A percentile compares a stretch with the other conserved stretches of the same genome.
These are phyloP conservation scores for Trapa incisa DNA, from an alignment of 345 rosid genomes.

Conservation along the genomic window DNA sequence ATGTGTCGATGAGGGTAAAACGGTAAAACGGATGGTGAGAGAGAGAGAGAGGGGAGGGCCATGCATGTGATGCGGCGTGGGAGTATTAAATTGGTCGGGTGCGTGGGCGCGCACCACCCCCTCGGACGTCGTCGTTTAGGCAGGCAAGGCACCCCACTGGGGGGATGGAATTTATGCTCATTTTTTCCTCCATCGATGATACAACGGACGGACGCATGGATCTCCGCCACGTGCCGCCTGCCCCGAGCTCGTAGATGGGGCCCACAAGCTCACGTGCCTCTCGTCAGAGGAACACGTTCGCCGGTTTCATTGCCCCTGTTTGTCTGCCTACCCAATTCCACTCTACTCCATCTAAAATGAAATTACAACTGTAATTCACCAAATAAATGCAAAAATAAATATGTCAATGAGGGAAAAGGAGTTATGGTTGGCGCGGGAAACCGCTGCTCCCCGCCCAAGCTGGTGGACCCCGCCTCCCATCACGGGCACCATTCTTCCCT, in stretches of 20 bases:
- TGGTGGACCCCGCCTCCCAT: neutral
- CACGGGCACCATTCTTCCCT: neutral
- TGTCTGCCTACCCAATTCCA: neutral
- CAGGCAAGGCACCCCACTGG: neutral
- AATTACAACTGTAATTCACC: no score
- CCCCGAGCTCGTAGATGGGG: neutral
- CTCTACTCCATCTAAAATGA: constrained; percentile 1
- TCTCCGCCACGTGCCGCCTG: constrained; percentile 7
- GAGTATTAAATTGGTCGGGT: constrained; percentile 26
- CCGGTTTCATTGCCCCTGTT: constrained; percentile 5
- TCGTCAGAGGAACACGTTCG: constrained; percentile 13
- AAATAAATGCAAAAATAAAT: no score
- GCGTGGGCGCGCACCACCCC: neutral
- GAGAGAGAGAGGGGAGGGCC: neutral
- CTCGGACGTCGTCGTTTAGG: neutral
- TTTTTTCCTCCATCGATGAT: neutral
- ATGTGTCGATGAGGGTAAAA: constrained; percentile 3
- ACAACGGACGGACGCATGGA: neutral
- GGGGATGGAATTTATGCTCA: constrained; percentile 18
- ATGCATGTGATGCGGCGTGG: constrained; percentile 20
- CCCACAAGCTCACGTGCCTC: constrained; percentile 12
- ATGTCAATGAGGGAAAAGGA: no score
- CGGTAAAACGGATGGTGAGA: neutral
- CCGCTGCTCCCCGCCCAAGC: constrained; percentile 11
- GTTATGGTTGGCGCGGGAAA: constrained; percentile 6